phyloP scores from a whole-genome alignment of 805 yeast genomes.

The Scheffersomyces stipitis region DNA sequence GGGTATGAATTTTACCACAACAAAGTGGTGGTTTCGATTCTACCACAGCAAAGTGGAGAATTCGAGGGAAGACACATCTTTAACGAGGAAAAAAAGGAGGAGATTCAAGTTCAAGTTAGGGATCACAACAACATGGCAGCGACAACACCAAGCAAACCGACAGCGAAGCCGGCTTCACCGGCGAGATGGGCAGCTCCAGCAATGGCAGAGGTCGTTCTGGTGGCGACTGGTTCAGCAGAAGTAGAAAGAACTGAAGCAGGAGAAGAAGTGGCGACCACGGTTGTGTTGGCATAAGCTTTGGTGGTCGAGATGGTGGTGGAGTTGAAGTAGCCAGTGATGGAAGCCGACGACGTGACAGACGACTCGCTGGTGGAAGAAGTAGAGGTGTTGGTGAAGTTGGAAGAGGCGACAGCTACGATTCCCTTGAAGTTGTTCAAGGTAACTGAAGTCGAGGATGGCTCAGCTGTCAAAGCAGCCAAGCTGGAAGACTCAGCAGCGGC shows the following conservation, averaged over 20 bases:
- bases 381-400: slow-evolving; percentile 27
- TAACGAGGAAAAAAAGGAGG: too few relatives aligned
- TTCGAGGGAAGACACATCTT: too few relatives aligned
- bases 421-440: slow-evolving; percentile 26
- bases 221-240: slow-evolving; percentile 14
- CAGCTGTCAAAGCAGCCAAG: slow-evolving; percentile 22
- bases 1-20: too few relatives aligned
- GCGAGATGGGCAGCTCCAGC: slow-evolving; percentile 29
- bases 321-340: slow-evolving; percentile 10
- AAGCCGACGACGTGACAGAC: slow-evolving; percentile 21
- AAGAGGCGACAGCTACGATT: slow-evolving; percentile 42
- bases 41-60: too few relatives aligned
- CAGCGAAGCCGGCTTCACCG: slow-evolving; percentile 26
- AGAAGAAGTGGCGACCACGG: slow-evolving; percentile 12
- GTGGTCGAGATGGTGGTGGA: slow-evolving; percentile 9
- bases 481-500: slow-evolving; percentile 4
- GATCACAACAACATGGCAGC: slow-evolving; percentile 36
- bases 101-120: too few relatives aligned
- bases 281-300: not conserved
- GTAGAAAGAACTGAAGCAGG: too few relatives aligned
- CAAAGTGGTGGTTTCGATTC: too few relatives aligned
- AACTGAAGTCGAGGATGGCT: too few relatives aligned
- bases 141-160: slow-evolving; percentile 27
- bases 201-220: slow-evolving; percentile 23
- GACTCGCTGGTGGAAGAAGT: slow-evolving; percentile 18